A percentile compares a stretch with the other conserved stretches of the same genome.
phyloP scores from a whole-genome alignment of 441 rosid genomes.

The Adansonia madagascariensis region DNA sequence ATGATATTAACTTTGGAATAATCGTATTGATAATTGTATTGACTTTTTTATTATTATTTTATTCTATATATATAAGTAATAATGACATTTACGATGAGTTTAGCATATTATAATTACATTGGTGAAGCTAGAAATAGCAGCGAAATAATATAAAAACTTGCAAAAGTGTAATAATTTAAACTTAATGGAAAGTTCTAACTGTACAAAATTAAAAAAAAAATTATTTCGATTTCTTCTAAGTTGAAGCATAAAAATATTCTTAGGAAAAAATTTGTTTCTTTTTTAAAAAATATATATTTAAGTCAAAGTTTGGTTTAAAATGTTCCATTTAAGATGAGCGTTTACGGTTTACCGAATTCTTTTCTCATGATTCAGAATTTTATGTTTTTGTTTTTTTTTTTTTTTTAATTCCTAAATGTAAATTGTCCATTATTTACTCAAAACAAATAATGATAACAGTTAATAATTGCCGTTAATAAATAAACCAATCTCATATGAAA shows the following conservation, averaged over 20 bases:
- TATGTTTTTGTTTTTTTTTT: no score
- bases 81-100: background rate
- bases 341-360: no score
- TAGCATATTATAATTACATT: background rate
- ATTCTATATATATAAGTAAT: background rate
- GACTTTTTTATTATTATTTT: background rate
- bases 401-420: no score
- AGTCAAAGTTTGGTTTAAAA: background rate
- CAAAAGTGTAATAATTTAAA: background rate
- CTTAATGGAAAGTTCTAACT: background rate
- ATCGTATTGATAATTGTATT: background rate
- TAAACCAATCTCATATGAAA: no score
- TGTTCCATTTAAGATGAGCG: no score
- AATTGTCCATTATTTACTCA: no score
- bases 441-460: no score
- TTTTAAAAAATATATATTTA: background rate
- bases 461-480: no score
- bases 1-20: constrained; percentile 2
- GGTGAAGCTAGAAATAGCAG: background rate
- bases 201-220: background rate
- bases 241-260: background rate
- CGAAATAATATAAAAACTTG: no score
- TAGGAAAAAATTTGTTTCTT: background rate
- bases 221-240: background rate
- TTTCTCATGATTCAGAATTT: no score